Evolutionary conservation across 441 rosid species (phyloP).

Genomic region (Biscutella laevigata): DNA sequence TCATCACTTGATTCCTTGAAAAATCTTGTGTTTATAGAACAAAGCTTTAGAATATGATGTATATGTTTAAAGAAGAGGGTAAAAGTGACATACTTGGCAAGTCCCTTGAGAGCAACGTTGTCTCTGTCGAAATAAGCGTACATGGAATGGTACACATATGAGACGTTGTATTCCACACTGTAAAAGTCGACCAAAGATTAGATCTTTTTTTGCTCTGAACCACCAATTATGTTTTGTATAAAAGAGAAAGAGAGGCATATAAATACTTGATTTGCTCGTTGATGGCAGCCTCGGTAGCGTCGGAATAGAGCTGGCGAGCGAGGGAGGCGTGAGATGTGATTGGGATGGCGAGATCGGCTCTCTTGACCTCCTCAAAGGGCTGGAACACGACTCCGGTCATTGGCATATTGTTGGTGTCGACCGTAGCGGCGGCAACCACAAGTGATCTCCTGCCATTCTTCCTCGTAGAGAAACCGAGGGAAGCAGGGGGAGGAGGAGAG

Average conservation of each 20-base stretch:
- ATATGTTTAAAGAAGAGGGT: no score
- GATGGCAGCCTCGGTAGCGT: conserved; percentile 21
- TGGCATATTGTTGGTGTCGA: conserved; percentile 28
- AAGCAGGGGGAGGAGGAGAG: not conserved
- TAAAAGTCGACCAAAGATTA: not conserved
- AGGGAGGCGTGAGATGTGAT: conserved; percentile 27
- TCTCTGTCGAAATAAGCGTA: conserved; percentile 92
- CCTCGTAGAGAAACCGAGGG: not conserved
- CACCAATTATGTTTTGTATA: no score
- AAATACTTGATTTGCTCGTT: conserved; percentile 37
- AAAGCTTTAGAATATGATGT: no score
- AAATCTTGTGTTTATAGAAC: no score
- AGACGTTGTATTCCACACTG: conserved; percentile 91
- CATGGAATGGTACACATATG: conserved; percentile 90
- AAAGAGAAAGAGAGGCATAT: no score
- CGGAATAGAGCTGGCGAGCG: conserved; percentile 27
- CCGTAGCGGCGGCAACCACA: conserved; percentile 15
- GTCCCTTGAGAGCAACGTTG: conserved; percentile 73
- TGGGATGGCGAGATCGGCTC: conserved; percentile 28
- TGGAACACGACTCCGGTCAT: conserved; percentile 32
- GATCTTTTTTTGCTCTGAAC: not conserved
- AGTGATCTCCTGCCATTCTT: not conserved
- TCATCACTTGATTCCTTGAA: conserved; percentile 93
- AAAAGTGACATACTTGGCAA: conserved; percentile 56
- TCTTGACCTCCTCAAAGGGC: conserved; percentile 32